Evolutionary conservation across 495 filamentous ascomycete genomes (phyloP).

Genomic region (Schizothecium vesticola): DNA sequence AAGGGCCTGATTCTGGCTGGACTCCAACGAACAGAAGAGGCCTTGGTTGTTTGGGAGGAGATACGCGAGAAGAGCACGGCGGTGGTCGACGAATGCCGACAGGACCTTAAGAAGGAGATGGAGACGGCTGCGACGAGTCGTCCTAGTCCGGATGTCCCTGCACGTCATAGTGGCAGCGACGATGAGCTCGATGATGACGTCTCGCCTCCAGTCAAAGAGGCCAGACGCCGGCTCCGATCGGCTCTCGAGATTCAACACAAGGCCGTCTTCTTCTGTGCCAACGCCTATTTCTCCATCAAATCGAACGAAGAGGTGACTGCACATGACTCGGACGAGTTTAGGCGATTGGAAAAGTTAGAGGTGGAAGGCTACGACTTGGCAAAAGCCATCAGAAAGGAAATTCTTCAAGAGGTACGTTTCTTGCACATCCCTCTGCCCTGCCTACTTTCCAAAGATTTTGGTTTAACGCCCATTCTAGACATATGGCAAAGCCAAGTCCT

Average conservation of each 20-base stretch:
- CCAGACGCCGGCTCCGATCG: conserved; percentile 59
- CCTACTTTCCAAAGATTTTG: background rate
- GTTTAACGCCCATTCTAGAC: conserved; percentile 19
- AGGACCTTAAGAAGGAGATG: conserved; percentile 52
- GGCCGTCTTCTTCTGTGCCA: conserved; percentile 78
- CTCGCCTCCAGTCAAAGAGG: conserved; percentile 44
- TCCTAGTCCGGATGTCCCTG: conserved; percentile 13
- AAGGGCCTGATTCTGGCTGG: conserved; percentile 73
- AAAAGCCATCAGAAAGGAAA: conserved; percentile 69
- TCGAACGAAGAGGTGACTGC: conserved; percentile 53
- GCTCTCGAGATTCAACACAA: conserved; percentile 78
- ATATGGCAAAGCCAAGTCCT: conserved; percentile 28
- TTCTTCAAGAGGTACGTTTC: conserved; percentile 48
- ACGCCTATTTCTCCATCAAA: conserved; percentile 79
- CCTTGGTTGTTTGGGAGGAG: conserved; percentile 61
- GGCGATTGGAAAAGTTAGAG: conserved; percentile 61
- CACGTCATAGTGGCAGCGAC: conserved; percentile 34
- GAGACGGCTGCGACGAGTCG: conserved; percentile 32
- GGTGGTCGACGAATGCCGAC: conserved; percentile 60
- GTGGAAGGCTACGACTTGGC: conserved; percentile 67
- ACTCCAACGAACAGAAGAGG: conserved; percentile 45
- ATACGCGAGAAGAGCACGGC: conserved; percentile 49
- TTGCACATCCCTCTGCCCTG: background rate
- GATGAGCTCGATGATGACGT: conserved; percentile 25
- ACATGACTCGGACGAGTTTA: conserved; percentile 62